These are phyloP conservation scores for Plasmodium adleri DNA, from an alignment of 169 alveolate genomes.

Conservation along the genomic window DNA sequence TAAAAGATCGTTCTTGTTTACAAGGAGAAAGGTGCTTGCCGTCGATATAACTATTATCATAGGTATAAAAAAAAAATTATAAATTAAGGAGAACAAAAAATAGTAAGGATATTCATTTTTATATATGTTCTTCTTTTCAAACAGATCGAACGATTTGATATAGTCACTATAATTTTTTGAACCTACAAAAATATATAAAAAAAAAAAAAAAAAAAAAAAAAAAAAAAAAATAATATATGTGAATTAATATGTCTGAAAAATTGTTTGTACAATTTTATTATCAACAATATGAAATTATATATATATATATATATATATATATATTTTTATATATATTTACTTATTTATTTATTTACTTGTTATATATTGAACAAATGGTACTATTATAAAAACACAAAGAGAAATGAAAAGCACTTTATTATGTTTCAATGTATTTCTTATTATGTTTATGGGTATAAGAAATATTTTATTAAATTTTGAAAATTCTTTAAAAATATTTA, in stretches of 20 bases:
- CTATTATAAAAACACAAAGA: conserved; percentile 19
- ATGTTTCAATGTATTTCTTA: conserved; percentile 11
- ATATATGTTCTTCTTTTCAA: conserved; percentile 13
- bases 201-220: not conserved
- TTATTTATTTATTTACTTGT: conserved; percentile 19
- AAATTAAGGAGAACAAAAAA: conserved; percentile 27
- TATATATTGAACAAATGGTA: conserved; percentile 31
- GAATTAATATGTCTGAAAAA: not conserved
- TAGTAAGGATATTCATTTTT: conserved; percentile 39
- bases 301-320: conserved; percentile 3
- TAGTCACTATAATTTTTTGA: not conserved
- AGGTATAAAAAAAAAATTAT: conserved; percentile 42
- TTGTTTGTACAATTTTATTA: too few relatives aligned
- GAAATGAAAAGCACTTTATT: conserved; percentile 14
- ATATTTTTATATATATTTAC: not conserved
- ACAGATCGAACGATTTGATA: conserved; percentile 15
- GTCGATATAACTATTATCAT: conserved; percentile 46
- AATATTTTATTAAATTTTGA: conserved; percentile 23
- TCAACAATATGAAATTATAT: not conserved
- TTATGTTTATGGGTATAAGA: conserved; percentile 31
- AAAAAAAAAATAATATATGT: not conserved
- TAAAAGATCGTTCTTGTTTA: conserved; percentile 3
- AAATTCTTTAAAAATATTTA: conserved; percentile 3
- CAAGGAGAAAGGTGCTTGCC: conserved; percentile 31
- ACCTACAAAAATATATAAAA: conserved; percentile 7